Evolutionary conservation across 31 red algal species (phyloP).

Genomic region (Endocladia muricata): DNA sequence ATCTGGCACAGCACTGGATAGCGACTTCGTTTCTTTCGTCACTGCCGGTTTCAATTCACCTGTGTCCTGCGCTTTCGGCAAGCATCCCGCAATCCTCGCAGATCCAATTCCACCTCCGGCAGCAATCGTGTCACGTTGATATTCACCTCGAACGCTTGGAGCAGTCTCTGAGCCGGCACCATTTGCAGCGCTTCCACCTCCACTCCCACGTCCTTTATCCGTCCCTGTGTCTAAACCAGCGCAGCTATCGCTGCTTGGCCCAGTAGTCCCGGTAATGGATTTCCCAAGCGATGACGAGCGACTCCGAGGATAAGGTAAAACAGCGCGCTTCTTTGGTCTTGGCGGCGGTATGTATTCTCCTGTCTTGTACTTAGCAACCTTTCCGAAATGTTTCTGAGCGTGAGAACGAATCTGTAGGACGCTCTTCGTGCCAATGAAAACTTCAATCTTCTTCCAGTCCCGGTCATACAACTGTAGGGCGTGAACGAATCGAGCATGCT

Average conservation of each 20-base stretch:
- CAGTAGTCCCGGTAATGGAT: neutral
- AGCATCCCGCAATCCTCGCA: too few species aligned
- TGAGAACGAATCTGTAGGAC: slow-evolving; percentile 96
- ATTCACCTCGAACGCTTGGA: too few species aligned
- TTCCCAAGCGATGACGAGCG: slow-evolving; percentile 5
- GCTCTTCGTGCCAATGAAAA: slow-evolving; percentile 87
- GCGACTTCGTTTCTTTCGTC: too few species aligned
- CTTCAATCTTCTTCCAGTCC: slow-evolving; percentile 95
- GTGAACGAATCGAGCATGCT: slow-evolving; percentile 88
- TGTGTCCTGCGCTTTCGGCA: too few species aligned
- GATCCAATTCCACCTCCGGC: too few species aligned
- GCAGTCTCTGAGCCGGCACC: neutral
- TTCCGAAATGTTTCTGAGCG: slow-evolving; percentile 94
- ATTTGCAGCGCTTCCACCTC: slow-evolving; percentile 14
- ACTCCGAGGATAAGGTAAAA: slow-evolving; percentile 53
- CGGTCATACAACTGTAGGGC: slow-evolving; percentile 88
- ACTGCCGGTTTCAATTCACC: too few species aligned
- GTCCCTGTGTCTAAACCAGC: neutral
- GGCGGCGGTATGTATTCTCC: slow-evolving; percentile 98
- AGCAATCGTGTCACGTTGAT: too few species aligned
- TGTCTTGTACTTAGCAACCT: slow-evolving; percentile 91
- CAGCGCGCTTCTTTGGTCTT: slow-evolving; percentile 72
- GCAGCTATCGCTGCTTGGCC: slow-evolving; percentile 23
- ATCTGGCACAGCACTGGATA: too few species aligned
- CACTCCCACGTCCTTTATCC: neutral